Evolutionary conservation across 805 yeast species (phyloP).

Genomic region (Pichia scutulata): DNA sequence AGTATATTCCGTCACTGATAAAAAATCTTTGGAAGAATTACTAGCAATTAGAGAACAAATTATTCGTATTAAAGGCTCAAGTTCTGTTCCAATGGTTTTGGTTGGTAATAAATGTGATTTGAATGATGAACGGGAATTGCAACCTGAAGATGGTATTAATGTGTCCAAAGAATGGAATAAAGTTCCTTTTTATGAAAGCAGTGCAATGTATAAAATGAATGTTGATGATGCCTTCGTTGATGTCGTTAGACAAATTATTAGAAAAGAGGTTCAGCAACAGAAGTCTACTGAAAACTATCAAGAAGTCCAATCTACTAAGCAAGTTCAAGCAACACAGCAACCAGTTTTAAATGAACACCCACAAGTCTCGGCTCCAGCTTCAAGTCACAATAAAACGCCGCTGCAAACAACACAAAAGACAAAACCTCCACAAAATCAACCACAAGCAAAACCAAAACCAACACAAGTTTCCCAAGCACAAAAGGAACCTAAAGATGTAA

Average conservation of each 20-base stretch:
- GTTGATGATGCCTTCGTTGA: slow-evolving; percentile 88
- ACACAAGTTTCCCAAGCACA: background rate
- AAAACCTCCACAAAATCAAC: background rate
- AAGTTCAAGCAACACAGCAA: background rate
- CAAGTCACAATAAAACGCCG: background rate
- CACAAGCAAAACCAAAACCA: background rate
- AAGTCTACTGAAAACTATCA: slow-evolving; percentile 2
- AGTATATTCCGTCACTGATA: slow-evolving; percentile 54
- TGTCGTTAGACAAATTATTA: slow-evolving; percentile 81
- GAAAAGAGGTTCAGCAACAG: slow-evolving; percentile 45
- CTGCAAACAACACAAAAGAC: background rate
- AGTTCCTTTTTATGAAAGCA: slow-evolving; percentile 87
- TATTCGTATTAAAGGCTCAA: slow-evolving; percentile 67
- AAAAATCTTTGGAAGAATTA: slow-evolving; percentile 65
- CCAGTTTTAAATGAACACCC: background rate
- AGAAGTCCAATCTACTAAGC: background rate
- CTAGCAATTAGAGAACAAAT: slow-evolving; percentile 78
- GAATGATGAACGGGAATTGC: slow-evolving; percentile 61
- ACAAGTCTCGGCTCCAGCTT: background rate
- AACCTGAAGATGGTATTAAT: slow-evolving; percentile 74
- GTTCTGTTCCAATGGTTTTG: slow-evolving; percentile 78
- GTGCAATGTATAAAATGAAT: slow-evolving; percentile 84
- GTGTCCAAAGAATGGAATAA: slow-evolving; percentile 82
- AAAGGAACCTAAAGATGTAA: background rate
- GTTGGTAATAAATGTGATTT: slow-evolving; percentile 91